Evolutionary conservation across 371 early-diverging fungal species (phyloP), one percentile per base, ranked within the genome.

Genomic region (Mucor lusitanicus): DNA sequence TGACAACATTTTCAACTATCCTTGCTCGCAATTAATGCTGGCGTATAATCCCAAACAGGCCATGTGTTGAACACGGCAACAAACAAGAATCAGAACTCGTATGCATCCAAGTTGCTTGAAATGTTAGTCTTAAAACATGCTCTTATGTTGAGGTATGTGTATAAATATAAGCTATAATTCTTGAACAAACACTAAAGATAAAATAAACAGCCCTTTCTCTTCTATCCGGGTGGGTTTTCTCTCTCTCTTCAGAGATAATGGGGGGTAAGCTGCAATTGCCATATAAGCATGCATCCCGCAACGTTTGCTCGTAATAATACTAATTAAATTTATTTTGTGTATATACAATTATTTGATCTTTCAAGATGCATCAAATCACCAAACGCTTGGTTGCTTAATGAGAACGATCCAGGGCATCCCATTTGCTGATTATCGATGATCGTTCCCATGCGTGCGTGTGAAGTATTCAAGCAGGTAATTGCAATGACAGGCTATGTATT

Each of bases 401-500:
- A 40, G 17, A 17, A 6, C 17, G 5, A 15, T 40, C 5, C 40
- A 40, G 17, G 17, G 5, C 17, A 40, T 40, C 2, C 11, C 17
- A 40, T 40, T 40, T 15, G 15, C 4, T 40, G 17, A 17, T 17
- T 17, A 40, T 40, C 17, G 5, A 40, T 9, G 17, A 40, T 4
- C 17, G 15, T 17, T 17, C 40, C 40, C 6, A 40, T 17, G 40
- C 5, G 40, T 40, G 4, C 40, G 17, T 17, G 17, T 1, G 17
- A 40, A 5, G 0, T 17, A 15, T 15, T 56, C n/a, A 63, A 23
- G 60, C 23, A 19, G 69, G 53, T 50, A 69, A 56, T 44, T 64
- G 64, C 17, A 69, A 59, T 39, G 54, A 32, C n/a, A 46, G 17
- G 39, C 58, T 65, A 57, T 28, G 46, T 27, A 37, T n/a, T 5